A percentile compares a stretch with the other conserved stretches of the same genome.
Conservation (phyloP, 106 monocot species). For the Allium cepa region DNA sequence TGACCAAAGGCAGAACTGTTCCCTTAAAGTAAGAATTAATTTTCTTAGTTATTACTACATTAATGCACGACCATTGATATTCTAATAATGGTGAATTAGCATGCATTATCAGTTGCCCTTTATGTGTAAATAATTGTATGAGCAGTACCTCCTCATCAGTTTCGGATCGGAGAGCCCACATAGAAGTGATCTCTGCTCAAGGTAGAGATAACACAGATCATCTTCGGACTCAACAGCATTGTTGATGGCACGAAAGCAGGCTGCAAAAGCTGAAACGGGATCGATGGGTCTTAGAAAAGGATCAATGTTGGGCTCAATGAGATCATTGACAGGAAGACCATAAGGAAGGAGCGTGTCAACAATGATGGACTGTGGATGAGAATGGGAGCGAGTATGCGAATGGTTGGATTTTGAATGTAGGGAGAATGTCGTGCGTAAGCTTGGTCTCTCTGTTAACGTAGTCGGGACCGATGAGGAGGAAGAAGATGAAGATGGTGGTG, state of each 20-base stretch:
- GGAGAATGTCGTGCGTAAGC: constrained; percentile 14
- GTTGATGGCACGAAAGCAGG: constrained; percentile 37
- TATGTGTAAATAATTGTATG: no score
- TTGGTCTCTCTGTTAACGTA: no score
- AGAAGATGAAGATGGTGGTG: constrained; percentile 32
- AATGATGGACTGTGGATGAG: constrained; percentile 15
- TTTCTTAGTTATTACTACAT: no score
- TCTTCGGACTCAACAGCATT: not conserved
- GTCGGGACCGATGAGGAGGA: constrained; percentile 11
- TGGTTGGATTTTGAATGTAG: constrained; percentile 31
- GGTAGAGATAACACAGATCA: constrained; percentile 9
- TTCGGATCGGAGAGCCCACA: constrained; percentile 49
- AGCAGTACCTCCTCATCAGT: constrained; percentile 33
- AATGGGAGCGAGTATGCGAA: constrained; percentile 8
- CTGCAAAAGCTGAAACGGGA: constrained; percentile 36
- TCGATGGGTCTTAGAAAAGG: constrained; percentile 74
- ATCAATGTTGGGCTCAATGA: constrained; percentile 70
- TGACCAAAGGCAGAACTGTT: no score
- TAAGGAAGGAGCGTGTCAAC: constrained; percentile 43
- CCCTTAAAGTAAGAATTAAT: no score
- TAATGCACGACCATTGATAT: no score
- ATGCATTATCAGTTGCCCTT: no score
- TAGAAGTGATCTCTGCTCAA: constrained; percentile 5
- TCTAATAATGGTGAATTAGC: no score
- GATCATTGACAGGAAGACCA: constrained; percentile 67